These are phyloP conservation scores for Melampsora americana DNA, from an alignment of 1,284 basidiomycete genomes.

Conservation along the genomic window DNA sequence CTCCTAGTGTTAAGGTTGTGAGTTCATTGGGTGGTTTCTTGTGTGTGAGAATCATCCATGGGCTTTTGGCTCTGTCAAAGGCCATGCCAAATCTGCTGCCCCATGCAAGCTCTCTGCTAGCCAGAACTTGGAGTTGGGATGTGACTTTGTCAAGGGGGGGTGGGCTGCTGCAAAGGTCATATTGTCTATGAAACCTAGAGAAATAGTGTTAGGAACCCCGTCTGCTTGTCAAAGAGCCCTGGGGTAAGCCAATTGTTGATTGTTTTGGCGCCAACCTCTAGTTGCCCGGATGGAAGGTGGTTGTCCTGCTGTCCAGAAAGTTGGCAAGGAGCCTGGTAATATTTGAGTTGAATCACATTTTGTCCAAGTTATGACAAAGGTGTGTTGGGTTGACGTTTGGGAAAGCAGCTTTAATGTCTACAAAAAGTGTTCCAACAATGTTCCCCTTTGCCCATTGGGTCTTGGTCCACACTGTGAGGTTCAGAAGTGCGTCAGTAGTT, in stretches of 20 bases:
- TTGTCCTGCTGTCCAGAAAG: not conserved
- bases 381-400: slow-evolving; percentile 1
- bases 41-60: not conserved
- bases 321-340: not conserved
- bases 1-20: not conserved
- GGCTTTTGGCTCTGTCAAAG: slow-evolving; percentile 5
- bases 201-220: not conserved
- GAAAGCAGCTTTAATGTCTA: slow-evolving; percentile 17
- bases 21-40: not conserved
- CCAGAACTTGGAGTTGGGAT: not conserved
- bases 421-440: not conserved
- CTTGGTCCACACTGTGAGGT: slow-evolving; percentile 10
- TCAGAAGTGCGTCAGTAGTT: not conserved
- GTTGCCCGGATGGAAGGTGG: not conserved
- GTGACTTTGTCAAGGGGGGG: too few species aligned
- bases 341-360: not conserved
- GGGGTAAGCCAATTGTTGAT: not conserved
- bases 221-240: not conserved
- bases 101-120: not conserved
- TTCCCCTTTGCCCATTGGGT: slow-evolving; percentile 24
- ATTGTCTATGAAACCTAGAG: slow-evolving; percentile 19
- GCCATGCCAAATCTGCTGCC: not conserved
- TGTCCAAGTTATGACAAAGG: not conserved
- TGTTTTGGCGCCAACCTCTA: not conserved
- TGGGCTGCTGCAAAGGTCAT: not conserved